Evolutionary conservation across 331 rosid genomes (phyloP).

Genomic region (Erythrophleum ivorense): DNA sequence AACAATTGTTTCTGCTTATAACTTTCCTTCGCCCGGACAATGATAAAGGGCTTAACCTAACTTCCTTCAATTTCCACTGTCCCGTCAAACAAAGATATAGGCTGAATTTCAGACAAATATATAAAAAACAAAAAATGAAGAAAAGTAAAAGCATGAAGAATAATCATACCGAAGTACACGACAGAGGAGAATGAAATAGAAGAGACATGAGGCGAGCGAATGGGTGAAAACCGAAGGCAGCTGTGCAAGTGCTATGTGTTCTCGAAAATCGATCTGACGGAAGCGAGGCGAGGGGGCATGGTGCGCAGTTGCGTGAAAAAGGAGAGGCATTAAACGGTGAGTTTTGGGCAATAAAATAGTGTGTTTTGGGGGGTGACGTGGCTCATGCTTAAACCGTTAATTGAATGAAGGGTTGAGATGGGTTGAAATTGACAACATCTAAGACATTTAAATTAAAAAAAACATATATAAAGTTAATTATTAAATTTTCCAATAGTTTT

Average conservation of each 20-base stretch:
- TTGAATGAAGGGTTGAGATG: background rate
- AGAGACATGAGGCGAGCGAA: background rate
- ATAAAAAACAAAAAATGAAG: background rate
- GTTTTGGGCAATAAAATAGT: background rate
- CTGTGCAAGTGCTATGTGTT: too few species aligned
- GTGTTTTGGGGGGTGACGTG: background rate
- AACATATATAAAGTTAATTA: too few species aligned
- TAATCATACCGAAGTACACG: background rate
- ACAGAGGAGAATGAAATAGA: background rate
- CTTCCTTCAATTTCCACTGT: constrained; percentile 3
- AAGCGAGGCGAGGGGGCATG: too few species aligned
- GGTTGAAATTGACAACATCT: background rate
- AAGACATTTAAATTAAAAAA: too few species aligned
- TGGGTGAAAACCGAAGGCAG: background rate
- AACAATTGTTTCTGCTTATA: constrained; percentile 19
- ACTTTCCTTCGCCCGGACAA: background rate
- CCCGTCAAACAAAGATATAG: background rate
- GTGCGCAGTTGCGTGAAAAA: too few species aligned
- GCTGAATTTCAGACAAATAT: background rate
- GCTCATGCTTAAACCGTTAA: background rate
- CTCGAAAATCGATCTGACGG: too few species aligned
- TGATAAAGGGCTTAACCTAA: background rate
- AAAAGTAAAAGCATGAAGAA: background rate
- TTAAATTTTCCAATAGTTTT: too few species aligned
- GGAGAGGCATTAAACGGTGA: background rate